Percentiles rank a stretch among this genome's conserved stretches.
Conservation (phyloP, 495 filamentous ascomycete genomes). For the Talaromyces thailandensis region DNA sequence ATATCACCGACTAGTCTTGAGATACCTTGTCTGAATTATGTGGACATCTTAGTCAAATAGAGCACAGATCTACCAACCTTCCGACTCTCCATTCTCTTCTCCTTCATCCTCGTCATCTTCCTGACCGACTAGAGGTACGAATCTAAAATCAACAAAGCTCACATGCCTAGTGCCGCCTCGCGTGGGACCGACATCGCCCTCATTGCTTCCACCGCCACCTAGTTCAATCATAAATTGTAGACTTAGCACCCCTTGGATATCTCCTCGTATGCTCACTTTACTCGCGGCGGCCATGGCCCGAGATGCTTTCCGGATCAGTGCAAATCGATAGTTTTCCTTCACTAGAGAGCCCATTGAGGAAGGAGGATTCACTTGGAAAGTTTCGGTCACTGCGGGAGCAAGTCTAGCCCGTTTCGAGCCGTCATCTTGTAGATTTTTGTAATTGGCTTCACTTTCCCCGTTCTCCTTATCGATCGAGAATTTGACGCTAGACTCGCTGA, state of each 20-base stretch:
- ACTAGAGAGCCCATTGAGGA: constrained; percentile 31
- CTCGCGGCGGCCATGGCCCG: constrained; percentile 84
- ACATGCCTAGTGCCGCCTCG: constrained; percentile 22
- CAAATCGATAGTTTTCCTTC: constrained; percentile 61
- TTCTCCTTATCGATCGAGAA: constrained; percentile 58
- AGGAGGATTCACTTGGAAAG: constrained; percentile 38
- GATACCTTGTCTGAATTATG: neutral
- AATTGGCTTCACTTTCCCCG: constrained; percentile 9
- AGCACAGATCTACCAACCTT: neutral
- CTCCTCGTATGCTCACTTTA: constrained; percentile 85
- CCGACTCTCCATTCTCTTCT: neutral
- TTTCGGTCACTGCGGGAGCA: constrained; percentile 38
- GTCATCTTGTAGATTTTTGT: constrained; percentile 29
- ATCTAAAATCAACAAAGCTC: constrained; percentile 71
- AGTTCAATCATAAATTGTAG: constrained; percentile 95
- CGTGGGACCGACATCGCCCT: constrained; percentile 12
- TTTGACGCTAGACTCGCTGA: constrained; percentile 76
- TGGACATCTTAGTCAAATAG: neutral
- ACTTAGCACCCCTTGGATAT: constrained; percentile 82
- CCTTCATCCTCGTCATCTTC: constrained; percentile 44
- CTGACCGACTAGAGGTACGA: constrained; percentile 60
- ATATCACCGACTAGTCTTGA: too few species aligned
- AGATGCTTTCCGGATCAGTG: constrained; percentile 68
- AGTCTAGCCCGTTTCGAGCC: constrained; percentile 37
- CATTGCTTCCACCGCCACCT: constrained; percentile 28